Conservation (phyloP, 139 green algal species). For the Asterochloris sp. region DNA sequence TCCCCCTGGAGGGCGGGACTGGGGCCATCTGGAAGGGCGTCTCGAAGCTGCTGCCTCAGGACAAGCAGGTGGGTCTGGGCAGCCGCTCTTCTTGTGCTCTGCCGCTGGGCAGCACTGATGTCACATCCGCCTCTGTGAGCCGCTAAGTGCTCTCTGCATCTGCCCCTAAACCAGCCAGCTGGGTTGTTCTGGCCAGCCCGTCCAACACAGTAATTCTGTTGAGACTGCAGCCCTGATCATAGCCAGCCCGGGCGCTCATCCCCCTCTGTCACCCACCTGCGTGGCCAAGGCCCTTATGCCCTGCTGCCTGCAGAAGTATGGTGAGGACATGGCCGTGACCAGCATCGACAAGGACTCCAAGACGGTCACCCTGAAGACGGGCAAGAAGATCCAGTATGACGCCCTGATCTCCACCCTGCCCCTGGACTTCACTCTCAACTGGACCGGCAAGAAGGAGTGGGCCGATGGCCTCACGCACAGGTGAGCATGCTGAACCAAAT, state of each 20-base stretch:
- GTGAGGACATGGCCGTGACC: conserved; percentile 34
- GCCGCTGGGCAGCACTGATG: not conserved
- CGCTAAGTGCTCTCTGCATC: not conserved
- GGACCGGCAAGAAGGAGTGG: conserved; percentile 63
- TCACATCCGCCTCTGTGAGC: not conserved
- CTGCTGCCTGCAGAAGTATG: conserved; percentile 49
- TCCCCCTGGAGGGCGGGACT: conserved; percentile 80
- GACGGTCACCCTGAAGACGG: conserved; percentile 42
- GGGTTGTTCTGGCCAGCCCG: no score
- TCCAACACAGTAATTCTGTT: no score
- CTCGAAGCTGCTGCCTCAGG: conserved; percentile 67
- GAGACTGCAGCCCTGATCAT: no score
- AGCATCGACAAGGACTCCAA: conserved; percentile 72
- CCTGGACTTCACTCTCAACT: conserved; percentile 71
- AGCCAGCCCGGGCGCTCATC: no score
- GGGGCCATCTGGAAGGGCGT: conserved; percentile 89
- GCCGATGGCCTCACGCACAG: conserved; percentile 70
- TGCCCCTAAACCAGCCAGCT: no score
- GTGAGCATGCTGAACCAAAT: not conserved
- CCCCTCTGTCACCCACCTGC: no score
- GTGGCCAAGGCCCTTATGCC: not conserved
- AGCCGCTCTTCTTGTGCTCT: not conserved
- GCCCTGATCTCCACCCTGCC: conserved; percentile 79
- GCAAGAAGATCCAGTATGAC: conserved; percentile 47
- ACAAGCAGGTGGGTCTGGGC: conserved; percentile 52